Percentiles rank a stretch among this genome's conserved stretches.
phyloP scores from a whole-genome alignment of 2,329 filamentous ascomycete species.

The Trichoderma guizhouense region DNA sequence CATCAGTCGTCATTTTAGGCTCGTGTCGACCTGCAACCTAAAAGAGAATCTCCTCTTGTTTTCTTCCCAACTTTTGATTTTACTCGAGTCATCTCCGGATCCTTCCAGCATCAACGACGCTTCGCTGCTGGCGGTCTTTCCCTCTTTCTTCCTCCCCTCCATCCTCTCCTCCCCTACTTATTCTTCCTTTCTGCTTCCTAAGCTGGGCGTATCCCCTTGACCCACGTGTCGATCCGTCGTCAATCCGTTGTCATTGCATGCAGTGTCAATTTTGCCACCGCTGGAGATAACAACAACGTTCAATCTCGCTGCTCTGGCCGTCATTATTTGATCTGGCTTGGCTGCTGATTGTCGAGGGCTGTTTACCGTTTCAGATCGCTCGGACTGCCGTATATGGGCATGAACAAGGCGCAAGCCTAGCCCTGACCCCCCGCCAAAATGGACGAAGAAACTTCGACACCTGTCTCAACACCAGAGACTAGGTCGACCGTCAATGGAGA shows the following conservation, averaged over 20 bases:
- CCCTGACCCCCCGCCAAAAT: background rate
- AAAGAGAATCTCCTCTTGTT: background rate
- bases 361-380: background rate
- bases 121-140: background rate
- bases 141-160: background rate
- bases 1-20: conserved; percentile 5
- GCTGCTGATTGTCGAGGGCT: background rate
- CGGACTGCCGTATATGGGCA: background rate
- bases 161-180: background rate
- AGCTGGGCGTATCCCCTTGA: background rate
- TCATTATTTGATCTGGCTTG: background rate
- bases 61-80: background rate
- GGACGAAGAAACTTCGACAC: conserved; percentile 16
- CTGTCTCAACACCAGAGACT: conserved; percentile 4
- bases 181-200: background rate
- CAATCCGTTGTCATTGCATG: background rate
- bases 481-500: conserved; percentile 1
- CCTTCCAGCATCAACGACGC: background rate
- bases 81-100: background rate
- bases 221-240: background rate
- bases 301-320: background rate
- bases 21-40: conserved; percentile 6
- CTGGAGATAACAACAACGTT: background rate
- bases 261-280: conserved; percentile 1
- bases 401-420: background rate